phyloP scores from a whole-genome alignment of 768 basidiomycete genomes.

The Rhodotorula graminis region DNA sequence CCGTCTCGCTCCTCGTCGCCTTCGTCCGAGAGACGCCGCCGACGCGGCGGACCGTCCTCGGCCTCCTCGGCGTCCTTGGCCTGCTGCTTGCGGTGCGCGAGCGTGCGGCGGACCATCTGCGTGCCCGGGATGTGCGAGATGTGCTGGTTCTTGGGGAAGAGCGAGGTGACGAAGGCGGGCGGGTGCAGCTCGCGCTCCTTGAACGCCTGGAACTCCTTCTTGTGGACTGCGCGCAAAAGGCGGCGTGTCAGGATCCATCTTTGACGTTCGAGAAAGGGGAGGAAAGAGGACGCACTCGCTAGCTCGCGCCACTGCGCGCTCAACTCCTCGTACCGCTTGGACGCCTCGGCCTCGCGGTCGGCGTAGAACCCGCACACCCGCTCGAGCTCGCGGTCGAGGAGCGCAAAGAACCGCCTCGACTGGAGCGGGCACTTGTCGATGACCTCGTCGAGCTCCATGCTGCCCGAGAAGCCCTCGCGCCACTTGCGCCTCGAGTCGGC shows the following conservation, averaged over 20 bases:
- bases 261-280: conserved; percentile 48
- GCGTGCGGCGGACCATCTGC: conserved; percentile 25
- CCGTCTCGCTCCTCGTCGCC: neutral
- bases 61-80: neutral
- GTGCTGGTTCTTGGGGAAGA: conserved; percentile 23
- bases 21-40: neutral
- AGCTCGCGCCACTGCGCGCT: conserved; percentile 70
- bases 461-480: conserved; percentile 19
- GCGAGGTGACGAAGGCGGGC: conserved; percentile 13
- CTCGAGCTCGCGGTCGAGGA: conserved; percentile 70
- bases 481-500: conserved; percentile 17
- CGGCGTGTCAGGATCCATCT: conserved; percentile 31
- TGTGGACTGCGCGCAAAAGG: conserved; percentile 2
- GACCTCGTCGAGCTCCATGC: conserved; percentile 45
- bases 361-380: conserved; percentile 82
- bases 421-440: conserved; percentile 58
- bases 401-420: conserved; percentile 68
- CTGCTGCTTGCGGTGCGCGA: neutral
- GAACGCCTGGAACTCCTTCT: conserved; percentile 27
- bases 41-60: neutral
- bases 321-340: conserved; percentile 50
- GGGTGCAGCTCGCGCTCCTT: conserved; percentile 7
- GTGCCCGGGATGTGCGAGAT: conserved; percentile 20
- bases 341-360: conserved; percentile 62
- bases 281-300: conserved; percentile 48